Percentiles rank a stretch among this genome's conserved stretches.
phyloP scores from a whole-genome alignment of 1,284 basidiomycete genomes.

The Pisolithus thermaeus region DNA sequence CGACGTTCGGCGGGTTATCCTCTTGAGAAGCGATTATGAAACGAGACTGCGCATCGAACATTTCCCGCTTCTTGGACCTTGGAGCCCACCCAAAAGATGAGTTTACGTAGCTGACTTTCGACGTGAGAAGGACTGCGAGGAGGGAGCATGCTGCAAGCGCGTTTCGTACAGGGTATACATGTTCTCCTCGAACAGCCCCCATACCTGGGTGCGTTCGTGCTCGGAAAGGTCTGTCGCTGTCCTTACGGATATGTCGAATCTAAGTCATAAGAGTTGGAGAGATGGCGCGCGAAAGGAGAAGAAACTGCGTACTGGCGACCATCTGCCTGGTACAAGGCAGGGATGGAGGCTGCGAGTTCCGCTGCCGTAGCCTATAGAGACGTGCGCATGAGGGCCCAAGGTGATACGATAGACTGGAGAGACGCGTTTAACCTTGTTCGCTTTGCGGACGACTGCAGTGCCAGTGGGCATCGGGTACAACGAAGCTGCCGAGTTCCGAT shows the following conservation, averaged over 20 bases:
- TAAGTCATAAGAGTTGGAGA: conserved; percentile 14
- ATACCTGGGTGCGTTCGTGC: conserved; percentile 39
- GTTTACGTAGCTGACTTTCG: conserved; percentile 36
- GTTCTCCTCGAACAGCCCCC: conserved; percentile 50
- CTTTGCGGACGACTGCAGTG: conserved; percentile 9
- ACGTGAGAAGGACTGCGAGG: neutral
- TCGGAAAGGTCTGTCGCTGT: conserved; percentile 35
- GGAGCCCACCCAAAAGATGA: conserved; percentile 71
- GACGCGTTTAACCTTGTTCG: conserved; percentile 22
- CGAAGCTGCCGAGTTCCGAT: too few species aligned
- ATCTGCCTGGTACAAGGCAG: conserved; percentile 1
- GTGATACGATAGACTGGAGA: neutral
- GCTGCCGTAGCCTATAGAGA: conserved; percentile 15
- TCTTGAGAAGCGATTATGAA: conserved; percentile 44
- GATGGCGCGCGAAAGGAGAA: neutral
- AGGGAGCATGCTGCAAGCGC: neutral
- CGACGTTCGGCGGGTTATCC: conserved; percentile 14
- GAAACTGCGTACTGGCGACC: conserved; percentile 14
- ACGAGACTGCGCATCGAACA: conserved; percentile 55
- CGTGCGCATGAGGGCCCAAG: neutral
- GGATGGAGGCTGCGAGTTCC: conserved; percentile 17
- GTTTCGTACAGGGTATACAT: conserved; percentile 41
- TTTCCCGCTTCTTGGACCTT: conserved; percentile 45
- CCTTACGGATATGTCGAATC: conserved; percentile 31
- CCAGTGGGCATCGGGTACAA: conserved; percentile 12